Percentiles rank a stretch among this genome's conserved stretches.
Conservation (phyloP, 1,284 basidiomycete species). For the Erythrobasidium hasegawianum region DNA sequence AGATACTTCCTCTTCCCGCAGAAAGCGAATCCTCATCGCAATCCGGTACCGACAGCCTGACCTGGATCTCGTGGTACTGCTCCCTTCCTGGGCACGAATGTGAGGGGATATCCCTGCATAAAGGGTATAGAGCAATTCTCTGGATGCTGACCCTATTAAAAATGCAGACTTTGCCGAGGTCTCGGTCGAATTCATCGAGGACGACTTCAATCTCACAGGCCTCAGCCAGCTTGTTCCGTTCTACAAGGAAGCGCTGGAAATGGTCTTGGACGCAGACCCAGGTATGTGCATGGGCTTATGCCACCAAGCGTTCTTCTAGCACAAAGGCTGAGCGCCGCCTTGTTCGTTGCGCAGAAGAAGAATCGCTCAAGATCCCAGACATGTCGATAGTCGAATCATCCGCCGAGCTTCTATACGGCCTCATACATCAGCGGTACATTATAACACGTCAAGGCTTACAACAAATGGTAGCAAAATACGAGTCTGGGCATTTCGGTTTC, state of each 20-base stretch:
- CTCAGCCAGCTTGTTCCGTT: conserved; percentile 91
- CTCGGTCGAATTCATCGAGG: conserved; percentile 97
- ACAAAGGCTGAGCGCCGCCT: too few relatives aligned
- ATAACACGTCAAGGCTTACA: conserved; percentile 88
- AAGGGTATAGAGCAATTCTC: neutral
- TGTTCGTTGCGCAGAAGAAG: conserved; percentile 85
- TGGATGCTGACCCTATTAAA: neutral
- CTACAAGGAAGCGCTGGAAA: conserved; percentile 99
- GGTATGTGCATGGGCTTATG: too few relatives aligned
- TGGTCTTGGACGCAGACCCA: conserved; percentile 98
- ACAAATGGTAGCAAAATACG: conserved; percentile 98
- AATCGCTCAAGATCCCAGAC: conserved; percentile 71
- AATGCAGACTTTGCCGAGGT: conserved; percentile 54
- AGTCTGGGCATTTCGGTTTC: conserved; percentile 82
- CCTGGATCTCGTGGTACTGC: conserved; percentile 99
- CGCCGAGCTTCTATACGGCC: conserved; percentile 92
- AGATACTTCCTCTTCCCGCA: neutral
- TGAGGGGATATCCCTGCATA: neutral
- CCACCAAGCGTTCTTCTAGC: too few relatives aligned
- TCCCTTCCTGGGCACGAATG: conserved; percentile 95
- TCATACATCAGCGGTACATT: conserved; percentile 97
- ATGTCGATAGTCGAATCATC: conserved; percentile 98
- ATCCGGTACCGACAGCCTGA: conserved; percentile 53
- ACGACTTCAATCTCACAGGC: conserved; percentile 98
- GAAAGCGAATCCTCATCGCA: conserved; percentile 30